phyloP scores from a whole-genome alignment of 176 grass and related monocot genomes.

The Bothriochloa decipiens region DNA sequence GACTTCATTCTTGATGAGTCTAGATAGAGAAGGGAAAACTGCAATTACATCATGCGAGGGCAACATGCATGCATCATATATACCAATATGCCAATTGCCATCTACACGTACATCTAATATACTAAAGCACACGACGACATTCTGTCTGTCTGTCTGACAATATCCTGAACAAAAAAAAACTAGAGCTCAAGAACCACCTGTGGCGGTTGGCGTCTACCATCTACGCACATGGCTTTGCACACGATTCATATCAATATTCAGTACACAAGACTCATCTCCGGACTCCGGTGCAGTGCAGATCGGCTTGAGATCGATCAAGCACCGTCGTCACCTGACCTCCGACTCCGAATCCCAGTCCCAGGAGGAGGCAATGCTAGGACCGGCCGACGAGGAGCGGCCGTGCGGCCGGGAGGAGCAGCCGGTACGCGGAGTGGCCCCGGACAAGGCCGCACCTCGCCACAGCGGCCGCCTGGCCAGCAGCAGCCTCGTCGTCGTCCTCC shows the following conservation, averaged over 20 bases:
- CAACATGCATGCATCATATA: too few relatives aligned
- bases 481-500: conserved; percentile 42
- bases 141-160: too few relatives aligned
- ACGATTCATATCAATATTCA: not conserved
- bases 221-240: not conserved
- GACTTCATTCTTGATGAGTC: too few relatives aligned
- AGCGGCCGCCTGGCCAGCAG: not conserved
- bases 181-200: not conserved
- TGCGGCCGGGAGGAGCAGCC: conserved; percentile 13
- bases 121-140: too few relatives aligned
- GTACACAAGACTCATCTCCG: not conserved
- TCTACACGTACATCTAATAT: too few relatives aligned
- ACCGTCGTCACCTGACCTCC: not conserved
- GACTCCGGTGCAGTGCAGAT: too few relatives aligned
- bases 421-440: conserved; percentile 43
- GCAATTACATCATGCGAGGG: too few relatives aligned
- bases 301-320: not conserved
- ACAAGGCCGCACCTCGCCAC: conserved; percentile 30
- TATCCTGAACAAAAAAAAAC: too few relatives aligned
- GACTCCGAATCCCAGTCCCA: too few relatives aligned
- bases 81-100: too few relatives aligned
- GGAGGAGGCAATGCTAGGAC: not conserved
- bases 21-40: too few relatives aligned
- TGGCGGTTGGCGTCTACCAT: not conserved
- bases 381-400: not conserved